Conservation (phyloP, 441 rosid species). For the Metrosideros polymorpha region DNA sequence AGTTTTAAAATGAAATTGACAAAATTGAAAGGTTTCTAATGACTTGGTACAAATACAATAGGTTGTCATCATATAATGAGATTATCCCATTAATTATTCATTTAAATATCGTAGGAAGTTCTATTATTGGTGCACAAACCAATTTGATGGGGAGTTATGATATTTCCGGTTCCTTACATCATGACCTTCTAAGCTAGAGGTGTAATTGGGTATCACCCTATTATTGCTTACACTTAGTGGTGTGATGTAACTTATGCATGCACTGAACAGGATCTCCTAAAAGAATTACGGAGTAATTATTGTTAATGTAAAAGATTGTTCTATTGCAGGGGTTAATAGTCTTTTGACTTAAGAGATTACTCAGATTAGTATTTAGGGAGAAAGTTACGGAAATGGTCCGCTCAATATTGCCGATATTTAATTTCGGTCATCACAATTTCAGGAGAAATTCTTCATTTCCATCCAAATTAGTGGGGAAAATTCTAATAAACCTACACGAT, state of each 20-base stretch:
- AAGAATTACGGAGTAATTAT: not conserved
- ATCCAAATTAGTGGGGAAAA: too few relatives aligned
- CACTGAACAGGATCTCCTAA: not conserved
- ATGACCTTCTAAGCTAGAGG: not conserved
- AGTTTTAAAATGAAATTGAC: rapidly evolving
- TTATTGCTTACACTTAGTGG: not conserved
- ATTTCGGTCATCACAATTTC: not conserved
- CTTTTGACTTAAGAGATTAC: not conserved
- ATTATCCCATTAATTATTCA: not conserved
- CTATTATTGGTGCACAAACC: not conserved
- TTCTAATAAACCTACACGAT: too few relatives aligned
- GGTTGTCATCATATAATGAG: not conserved
- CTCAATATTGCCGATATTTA: not conserved
- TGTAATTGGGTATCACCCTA: not conserved
- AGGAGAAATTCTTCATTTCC: not conserved
- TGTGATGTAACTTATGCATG: not conserved
- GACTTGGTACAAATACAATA: not conserved
- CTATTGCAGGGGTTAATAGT: not conserved
- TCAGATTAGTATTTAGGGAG: not conserved
- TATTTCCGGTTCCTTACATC: not conserved
- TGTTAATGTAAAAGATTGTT: not conserved
- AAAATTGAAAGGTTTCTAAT: not conserved
- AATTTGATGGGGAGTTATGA: not conserved
- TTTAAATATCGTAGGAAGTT: not conserved
- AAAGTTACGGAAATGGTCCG: not conserved